Evolutionary conservation across 805 yeast species (phyloP), one percentile per base, ranked within the genome.

Genomic region (Metschnikowia lachancei): DNA sequence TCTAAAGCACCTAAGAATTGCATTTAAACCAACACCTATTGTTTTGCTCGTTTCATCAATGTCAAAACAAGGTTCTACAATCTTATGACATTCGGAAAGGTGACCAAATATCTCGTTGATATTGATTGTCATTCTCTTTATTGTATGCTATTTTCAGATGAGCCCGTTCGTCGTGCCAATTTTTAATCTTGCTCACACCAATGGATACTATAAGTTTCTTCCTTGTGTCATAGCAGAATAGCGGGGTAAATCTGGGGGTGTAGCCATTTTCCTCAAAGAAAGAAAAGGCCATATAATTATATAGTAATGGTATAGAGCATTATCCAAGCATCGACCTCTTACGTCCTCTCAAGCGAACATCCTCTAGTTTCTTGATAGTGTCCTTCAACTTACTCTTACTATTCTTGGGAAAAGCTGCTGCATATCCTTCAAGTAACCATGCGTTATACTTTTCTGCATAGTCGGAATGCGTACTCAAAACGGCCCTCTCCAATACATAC

Each of bases 291-390:
- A 5, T 8, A 8, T 26, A 26, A 26, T 26, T 26, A 9, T 26
- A 9, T 26, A 12, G 20, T 18, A 18, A 10, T n/a, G 8, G 4
- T 36, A 11, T 10, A 26, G 11, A 11, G n/a, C 28, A 20, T 42
- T 35, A 66, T 5, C 99, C 99, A 39, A 91, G 68, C 96, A 92
- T 88, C 48, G 95, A 85, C 65, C 99, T 79, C 77, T 94, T 94
- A 55, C 99, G 77, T 1, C 99, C 99, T 61, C 99, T 80, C 70
- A 85, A 64, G 58, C 98, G 74, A 1, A 92, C 98, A 36, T 85
- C 95, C 45, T 83, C 87, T 41, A 94, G 76, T 61, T 91, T 77
- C 45, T 74, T 75, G 49, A 80, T 54, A 0, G 83, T 78, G 52
- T 85, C 94, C 13, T 60, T 69, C 45, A 63, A 63, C 56, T 71